phyloP scores from a whole-genome alignment of 2,329 filamentous ascomycete genomes.

The Colletotrichum viniferum region DNA sequence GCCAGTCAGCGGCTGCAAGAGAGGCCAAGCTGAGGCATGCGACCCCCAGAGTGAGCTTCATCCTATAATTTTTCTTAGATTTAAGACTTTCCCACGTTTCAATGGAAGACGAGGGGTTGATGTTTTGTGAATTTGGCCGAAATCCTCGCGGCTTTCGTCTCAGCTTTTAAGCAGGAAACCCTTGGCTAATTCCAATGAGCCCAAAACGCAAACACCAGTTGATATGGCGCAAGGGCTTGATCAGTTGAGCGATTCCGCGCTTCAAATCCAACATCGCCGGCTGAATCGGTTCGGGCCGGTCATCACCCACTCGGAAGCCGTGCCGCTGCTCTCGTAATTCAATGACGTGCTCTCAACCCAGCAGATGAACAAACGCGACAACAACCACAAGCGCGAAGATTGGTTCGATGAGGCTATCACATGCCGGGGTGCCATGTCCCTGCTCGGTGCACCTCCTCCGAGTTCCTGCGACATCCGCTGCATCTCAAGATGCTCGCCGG shows the following conservation, averaged over 20 bases:
- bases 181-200: background rate
- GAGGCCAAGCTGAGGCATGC: background rate
- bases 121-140: background rate
- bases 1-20: background rate
- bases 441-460: background rate
- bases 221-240: background rate
- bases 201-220: background rate
- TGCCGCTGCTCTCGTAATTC: background rate
- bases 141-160: background rate
- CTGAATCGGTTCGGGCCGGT: background rate
- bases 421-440: background rate
- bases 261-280: background rate
- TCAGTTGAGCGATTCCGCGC: accelerated
- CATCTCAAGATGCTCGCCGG: background rate
- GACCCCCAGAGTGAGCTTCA: background rate
- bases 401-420: background rate
- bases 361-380: background rate
- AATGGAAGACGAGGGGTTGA: background rate
- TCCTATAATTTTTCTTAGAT: accelerated
- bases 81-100: accelerated
- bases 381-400: background rate
- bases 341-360: background rate
- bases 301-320: background rate
- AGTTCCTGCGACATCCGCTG: background rate
- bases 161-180: background rate